Percentiles rank a stretch among this genome's conserved stretches.
Evolutionary conservation across 768 basidiomycete species (phyloP).

Genomic region (Fistulinella prunicolor): DNA sequence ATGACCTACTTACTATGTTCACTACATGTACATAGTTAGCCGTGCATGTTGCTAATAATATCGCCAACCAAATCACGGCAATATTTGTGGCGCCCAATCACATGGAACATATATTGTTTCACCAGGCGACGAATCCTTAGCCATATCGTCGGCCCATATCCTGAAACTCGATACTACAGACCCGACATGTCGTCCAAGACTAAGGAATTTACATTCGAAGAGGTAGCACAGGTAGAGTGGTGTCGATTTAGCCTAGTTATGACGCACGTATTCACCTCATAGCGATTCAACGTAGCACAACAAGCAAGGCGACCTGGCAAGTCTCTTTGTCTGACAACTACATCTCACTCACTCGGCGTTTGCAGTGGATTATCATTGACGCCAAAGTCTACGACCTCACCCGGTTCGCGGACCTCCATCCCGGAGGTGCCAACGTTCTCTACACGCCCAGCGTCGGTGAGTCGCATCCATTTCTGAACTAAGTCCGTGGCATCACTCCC

Average conservation of each 20-base stretch:
- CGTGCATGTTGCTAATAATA: too few species aligned
- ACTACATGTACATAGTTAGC: too few species aligned
- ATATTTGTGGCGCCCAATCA: too few species aligned
- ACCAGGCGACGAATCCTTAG: too few species aligned
- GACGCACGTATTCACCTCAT: not conserved
- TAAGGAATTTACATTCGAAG: constrained; percentile 48
- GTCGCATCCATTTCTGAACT: constrained; percentile 12
- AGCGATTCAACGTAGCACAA: constrained; percentile 61
- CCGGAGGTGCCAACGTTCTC: constrained; percentile 76
- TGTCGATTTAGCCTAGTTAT: not conserved
- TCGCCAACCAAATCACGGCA: too few species aligned
- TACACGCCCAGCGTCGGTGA: constrained; percentile 63
- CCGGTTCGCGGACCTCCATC: constrained; percentile 80
- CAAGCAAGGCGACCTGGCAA: constrained; percentile 75
- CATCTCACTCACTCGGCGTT: constrained; percentile 2
- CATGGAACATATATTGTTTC: too few species aligned
- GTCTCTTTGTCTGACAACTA: constrained; percentile 17
- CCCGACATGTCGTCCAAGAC: constrained; percentile 20
- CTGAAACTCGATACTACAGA: not conserved
- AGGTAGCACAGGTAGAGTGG: constrained; percentile 61
- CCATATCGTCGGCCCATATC: too few species aligned
- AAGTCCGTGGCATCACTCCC: too few species aligned
- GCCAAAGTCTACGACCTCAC: constrained; percentile 79
- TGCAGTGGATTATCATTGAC: constrained; percentile 79
- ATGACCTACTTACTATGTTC: too few species aligned